Percentiles rank a stretch among this genome's conserved stretches.
phyloP scores from a whole-genome alignment of 1,139 yeast genomes.

The Zhuliangozyma blackwelliae region DNA sequence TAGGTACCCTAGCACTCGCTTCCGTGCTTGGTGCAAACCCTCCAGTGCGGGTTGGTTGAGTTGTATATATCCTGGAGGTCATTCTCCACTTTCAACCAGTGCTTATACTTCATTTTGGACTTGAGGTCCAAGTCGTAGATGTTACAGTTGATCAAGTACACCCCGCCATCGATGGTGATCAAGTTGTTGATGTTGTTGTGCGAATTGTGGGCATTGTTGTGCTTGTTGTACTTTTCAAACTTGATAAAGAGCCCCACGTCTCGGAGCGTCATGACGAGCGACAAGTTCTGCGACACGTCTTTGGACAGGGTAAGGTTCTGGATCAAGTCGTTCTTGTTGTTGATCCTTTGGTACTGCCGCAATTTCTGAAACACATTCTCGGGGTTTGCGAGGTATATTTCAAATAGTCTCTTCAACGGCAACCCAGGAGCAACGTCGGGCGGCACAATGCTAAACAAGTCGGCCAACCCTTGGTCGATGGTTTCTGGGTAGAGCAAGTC shows the following conservation, averaged over 20 bases:
- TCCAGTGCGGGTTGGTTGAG: conserved; percentile 35
- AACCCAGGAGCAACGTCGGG: conserved; percentile 10
- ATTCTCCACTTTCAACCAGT: conserved; percentile 40
- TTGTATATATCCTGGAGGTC: conserved; percentile 29
- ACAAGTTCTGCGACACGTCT: conserved; percentile 43
- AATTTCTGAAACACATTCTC: conserved; percentile 37
- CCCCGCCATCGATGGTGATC: conserved; percentile 24
- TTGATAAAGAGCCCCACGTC: conserved; percentile 51
- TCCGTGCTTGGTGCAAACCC: conserved; percentile 21
- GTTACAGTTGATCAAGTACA: conserved; percentile 32
- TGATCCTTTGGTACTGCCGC: conserved; percentile 33
- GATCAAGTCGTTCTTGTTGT: conserved; percentile 32
- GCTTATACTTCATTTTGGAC: conserved; percentile 35
- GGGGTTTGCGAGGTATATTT: conserved; percentile 24
- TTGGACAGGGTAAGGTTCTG: conserved; percentile 28
- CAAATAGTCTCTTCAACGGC: conserved; percentile 28
- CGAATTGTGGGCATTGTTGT: conserved; percentile 28
- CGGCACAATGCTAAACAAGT: conserved; percentile 30
- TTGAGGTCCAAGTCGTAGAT: conserved; percentile 45
- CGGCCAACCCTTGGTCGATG: conserved; percentile 31
- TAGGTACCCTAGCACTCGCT: too few relatives aligned
- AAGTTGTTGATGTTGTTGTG: conserved; percentile 32
- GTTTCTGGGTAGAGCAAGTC: conserved; percentile 34
- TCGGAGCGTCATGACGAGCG: conserved; percentile 50
- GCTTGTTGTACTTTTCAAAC: conserved; percentile 31